phyloP scores from a whole-genome alignment of 2,329 filamentous ascomycete species.

The Aspergillus niger region DNA sequence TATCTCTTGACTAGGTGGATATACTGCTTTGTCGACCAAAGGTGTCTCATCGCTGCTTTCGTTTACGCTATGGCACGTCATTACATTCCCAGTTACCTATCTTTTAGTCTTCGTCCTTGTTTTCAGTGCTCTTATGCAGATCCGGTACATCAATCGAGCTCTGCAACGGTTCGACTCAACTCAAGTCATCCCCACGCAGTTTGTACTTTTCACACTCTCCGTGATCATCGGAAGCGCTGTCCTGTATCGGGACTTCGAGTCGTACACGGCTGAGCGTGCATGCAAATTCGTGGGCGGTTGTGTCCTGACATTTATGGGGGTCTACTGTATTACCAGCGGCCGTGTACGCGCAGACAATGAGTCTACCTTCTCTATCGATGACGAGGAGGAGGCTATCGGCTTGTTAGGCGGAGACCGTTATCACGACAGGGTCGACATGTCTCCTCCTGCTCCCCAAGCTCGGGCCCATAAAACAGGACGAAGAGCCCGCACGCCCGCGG shows the following conservation, averaged over 20 bases:
- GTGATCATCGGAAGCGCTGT: slow-evolving; percentile 94
- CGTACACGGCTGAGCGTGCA: slow-evolving; percentile 71
- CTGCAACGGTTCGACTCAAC: slow-evolving; percentile 95
- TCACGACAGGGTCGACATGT: slow-evolving; percentile 37
- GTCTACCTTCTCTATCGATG: slow-evolving; percentile 65
- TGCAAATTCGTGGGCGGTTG: slow-evolving; percentile 89
- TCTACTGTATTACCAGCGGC: slow-evolving; percentile 95
- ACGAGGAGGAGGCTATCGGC: slow-evolving; percentile 59
- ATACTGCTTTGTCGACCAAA: slow-evolving; percentile 95
- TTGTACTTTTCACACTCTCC: slow-evolving; percentile 92
- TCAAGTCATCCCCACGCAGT: slow-evolving; percentile 96
- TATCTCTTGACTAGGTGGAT: slow-evolving; percentile 66
- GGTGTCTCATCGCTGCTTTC: slow-evolving; percentile 94
- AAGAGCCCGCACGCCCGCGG: slow-evolving; percentile 16
- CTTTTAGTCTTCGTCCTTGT: slow-evolving; percentile 77
- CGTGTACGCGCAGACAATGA: slow-evolving; percentile 61
- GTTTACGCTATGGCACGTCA: slow-evolving; percentile 81
- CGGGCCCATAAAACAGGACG: slow-evolving; percentile 23
- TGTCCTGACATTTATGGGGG: slow-evolving; percentile 87
- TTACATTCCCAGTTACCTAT: slow-evolving; percentile 91
- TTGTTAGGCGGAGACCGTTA: slow-evolving; percentile 43
- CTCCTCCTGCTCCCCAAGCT: slow-evolving; percentile 24
- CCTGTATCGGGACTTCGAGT: slow-evolving; percentile 92
- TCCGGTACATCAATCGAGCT: slow-evolving; percentile 89
- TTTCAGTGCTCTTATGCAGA: slow-evolving; percentile 88